Percentiles rank a stretch among this genome's conserved stretches.
phyloP scores from a whole-genome alignment of 2,329 filamentous ascomycete genomes.

The Aspergillus brunneoviolaceus region DNA sequence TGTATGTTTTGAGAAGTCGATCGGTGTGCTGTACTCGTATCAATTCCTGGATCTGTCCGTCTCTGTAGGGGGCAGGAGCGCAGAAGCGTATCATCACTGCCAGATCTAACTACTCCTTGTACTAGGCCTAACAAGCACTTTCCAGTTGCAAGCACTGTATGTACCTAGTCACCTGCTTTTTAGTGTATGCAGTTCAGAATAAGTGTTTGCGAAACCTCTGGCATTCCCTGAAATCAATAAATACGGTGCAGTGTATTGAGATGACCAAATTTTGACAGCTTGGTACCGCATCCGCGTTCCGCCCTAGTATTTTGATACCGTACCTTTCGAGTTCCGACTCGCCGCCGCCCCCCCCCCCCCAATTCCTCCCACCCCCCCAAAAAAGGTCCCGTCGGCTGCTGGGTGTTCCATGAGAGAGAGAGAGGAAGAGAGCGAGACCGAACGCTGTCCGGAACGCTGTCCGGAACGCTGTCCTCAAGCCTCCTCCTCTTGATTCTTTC shows the following conservation, averaged over 20 bases:
- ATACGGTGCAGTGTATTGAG: not conserved
- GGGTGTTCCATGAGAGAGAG: not conserved
- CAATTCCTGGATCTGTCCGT: not conserved
- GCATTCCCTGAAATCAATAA: not conserved
- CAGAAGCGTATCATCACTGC: too few species aligned
- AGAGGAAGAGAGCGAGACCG: not conserved
- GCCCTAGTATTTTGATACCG: not conserved
- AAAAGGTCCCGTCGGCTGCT: constrained; percentile 2
- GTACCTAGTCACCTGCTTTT: not conserved
- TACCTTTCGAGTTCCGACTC: not conserved
- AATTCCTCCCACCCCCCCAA: not conserved
- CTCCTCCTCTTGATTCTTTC: constrained; percentile 4
- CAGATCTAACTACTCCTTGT: too few species aligned
- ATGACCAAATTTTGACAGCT: not conserved
- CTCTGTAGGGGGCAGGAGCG: too few species aligned
- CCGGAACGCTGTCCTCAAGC: constrained; percentile 7
- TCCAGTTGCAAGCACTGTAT: not conserved
- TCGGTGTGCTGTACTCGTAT: not conserved
- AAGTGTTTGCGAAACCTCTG: not conserved
- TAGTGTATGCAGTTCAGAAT: not conserved
- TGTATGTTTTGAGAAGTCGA: not conserved
- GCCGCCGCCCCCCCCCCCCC: not conserved
- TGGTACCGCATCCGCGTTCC: not conserved
- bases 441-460: constrained; percentile 1
- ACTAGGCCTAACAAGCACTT: not conserved